phyloP scores from a whole-genome alignment of 257 asterid genomes.

The Osmanthus fragrans region DNA sequence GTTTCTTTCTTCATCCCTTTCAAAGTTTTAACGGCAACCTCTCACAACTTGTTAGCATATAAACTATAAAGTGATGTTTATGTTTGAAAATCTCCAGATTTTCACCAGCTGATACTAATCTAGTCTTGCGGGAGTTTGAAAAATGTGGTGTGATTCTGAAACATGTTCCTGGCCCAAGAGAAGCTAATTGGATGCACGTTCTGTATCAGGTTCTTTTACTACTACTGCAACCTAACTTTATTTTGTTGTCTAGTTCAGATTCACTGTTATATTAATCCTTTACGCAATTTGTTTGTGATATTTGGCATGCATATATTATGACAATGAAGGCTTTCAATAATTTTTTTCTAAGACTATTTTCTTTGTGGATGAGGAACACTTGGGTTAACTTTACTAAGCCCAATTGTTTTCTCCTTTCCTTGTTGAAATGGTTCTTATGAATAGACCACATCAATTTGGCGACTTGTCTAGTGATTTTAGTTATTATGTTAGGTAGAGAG shows the following conservation, averaged over 20 bases:
- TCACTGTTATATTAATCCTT: neutral
- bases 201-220: slow-evolving; percentile 70
- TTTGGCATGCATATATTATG: neutral
- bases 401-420: neutral
- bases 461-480: neutral
- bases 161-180: slow-evolving; percentile 95
- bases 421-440: neutral
- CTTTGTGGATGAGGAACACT: neutral
- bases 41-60: slow-evolving; percentile 10
- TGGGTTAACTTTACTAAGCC: neutral
- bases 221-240: slow-evolving; percentile 18
- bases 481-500: neutral
- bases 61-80: slow-evolving; percentile 14
- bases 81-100: slow-evolving; percentile 51
- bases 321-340: neutral
- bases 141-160: slow-evolving; percentile 85
- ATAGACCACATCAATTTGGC: neutral
- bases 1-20: neutral
- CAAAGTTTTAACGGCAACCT: neutral
- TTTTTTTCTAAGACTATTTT: neutral
- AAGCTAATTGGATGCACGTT: slow-evolving; percentile 98
- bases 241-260: neutral
- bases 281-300: slow-evolving; percentile 2
- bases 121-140: slow-evolving; percentile 88
- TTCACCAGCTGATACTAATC: slow-evolving; percentile 86